phyloP scores from a whole-genome alignment of 1,284 basidiomycete species.

The Microbotryum silenes-acaulis region DNA sequence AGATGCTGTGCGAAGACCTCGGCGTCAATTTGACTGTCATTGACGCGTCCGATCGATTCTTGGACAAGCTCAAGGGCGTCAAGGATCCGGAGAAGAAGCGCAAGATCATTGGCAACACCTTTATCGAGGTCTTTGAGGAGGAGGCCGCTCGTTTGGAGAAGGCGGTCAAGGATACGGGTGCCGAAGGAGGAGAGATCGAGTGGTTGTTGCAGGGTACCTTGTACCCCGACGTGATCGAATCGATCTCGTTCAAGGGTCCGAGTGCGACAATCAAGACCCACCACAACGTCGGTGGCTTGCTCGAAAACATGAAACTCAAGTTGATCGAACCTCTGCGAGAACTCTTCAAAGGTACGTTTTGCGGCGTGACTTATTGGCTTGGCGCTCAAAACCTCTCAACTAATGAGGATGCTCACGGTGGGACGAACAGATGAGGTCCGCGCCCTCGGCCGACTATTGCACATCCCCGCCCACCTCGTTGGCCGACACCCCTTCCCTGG shows the following conservation, averaged over 20 bases:
- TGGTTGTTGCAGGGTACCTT: slow-evolving; percentile 98
- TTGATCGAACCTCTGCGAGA: slow-evolving; percentile 96
- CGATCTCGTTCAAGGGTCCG: slow-evolving; percentile 98
- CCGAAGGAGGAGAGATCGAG: slow-evolving; percentile 68
- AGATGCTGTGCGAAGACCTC: slow-evolving; percentile 87
- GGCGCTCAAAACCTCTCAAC: background rate
- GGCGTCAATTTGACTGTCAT: slow-evolving; percentile 95
- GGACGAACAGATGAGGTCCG: slow-evolving; percentile 77
- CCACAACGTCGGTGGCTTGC: slow-evolving; percentile 94
- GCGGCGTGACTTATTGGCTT: no score
- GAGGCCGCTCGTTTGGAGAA: slow-evolving; percentile 87
- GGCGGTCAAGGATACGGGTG: slow-evolving; percentile 54
- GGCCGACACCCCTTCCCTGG: slow-evolving; percentile 99
- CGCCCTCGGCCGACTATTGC: slow-evolving; percentile 78
- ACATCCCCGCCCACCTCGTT: slow-evolving; percentile 87
- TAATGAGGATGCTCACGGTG: background rate
- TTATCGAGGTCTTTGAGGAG: slow-evolving; percentile 94
- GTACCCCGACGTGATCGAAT: slow-evolving; percentile 99
- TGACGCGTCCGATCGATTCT: slow-evolving; percentile 90
- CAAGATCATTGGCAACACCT: slow-evolving; percentile 98
- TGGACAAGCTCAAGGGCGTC: slow-evolving; percentile 76
- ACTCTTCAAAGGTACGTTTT: slow-evolving; percentile 81
- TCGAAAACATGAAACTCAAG: slow-evolving; percentile 98
- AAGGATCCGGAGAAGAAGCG: slow-evolving; percentile 97
- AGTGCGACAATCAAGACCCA: slow-evolving; percentile 99